Base-by-base conservation (phyloP, 164 flowering plant species). In the Umbellularia californica region DNA sequence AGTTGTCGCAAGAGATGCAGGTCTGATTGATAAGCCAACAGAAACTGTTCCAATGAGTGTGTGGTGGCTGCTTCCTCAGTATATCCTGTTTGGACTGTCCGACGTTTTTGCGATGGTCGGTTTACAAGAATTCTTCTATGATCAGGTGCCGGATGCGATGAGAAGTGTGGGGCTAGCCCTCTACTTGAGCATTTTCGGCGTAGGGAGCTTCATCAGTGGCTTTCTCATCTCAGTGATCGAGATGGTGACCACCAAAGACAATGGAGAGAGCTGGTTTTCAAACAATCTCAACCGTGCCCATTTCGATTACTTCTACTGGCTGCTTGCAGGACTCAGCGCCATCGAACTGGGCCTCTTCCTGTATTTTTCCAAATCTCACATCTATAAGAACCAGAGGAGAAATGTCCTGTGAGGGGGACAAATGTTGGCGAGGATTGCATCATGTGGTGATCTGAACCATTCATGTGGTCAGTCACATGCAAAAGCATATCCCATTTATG, bases 61-160 rank as follows among this genome's bases (percentile, higher is more conserved):
- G 1, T 77, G 77, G 76, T 79, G 82, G 82, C 69, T 79, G 77
- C 64, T 33, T 47, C 82, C 82, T 41, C 82, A 79, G 33, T 80
- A 77, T 28, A 14, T 77, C 65, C 41, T 80, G 50, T 74, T 50
- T 70, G 82, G 82, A 68, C 19, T 71, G n/a, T 72, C 77, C 22
- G 73, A 77, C 19, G 73, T 77, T 2, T 73, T 80, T 41, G 74
- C 77, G 0, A 73, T 76, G 77, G 79, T 76, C 14, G 82, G 82
- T n/a, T 74, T 76, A 77, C 82, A 76, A 66, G 80, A 77, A 50
- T 77, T 79, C 33, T 79, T 79, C 74, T 79, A 76, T 41, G 79
- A 79, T 70, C 79, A 79, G 55, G 76, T 77, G n/a, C 82, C 79
- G 0, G 50, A 77, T 23, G 77, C 70, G 12, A 70, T 80, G 27